Evolutionary conservation across 768 basidiomycete genomes (phyloP).

Genomic region (Brasilioporus rufonigricans): DNA sequence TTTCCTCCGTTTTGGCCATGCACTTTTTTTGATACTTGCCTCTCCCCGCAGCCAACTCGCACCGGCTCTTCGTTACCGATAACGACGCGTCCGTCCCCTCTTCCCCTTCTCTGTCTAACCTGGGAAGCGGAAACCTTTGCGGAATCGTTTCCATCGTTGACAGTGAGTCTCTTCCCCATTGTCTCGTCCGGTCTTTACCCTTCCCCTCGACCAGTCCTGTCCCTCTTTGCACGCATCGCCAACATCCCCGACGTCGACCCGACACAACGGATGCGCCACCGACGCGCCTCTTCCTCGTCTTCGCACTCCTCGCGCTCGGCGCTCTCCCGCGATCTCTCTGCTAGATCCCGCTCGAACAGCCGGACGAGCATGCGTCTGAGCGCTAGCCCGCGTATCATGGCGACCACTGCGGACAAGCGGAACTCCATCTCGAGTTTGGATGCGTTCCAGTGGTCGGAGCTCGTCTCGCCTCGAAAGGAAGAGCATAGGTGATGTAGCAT

Average conservation of each 20-base stretch:
- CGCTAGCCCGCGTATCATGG: slow-evolving; percentile 32
- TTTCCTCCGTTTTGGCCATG: slow-evolving; percentile 5
- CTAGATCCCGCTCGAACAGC: slow-evolving; percentile 43
- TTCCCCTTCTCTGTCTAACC: slow-evolving; percentile 44
- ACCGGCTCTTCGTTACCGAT: slow-evolving; percentile 74
- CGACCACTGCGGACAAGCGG: slow-evolving; percentile 30
- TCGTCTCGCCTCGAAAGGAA: slow-evolving; percentile 31
- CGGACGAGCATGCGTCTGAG: slow-evolving; percentile 37
- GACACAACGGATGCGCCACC: slow-evolving; percentile 72
- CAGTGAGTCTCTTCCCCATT: slow-evolving; percentile 43
- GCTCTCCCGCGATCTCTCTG: slow-evolving; percentile 34
- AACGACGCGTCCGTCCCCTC: slow-evolving; percentile 48
- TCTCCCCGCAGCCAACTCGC: slow-evolving; percentile 60
- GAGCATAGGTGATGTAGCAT: slow-evolving; percentile 17
- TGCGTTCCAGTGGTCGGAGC: slow-evolving; percentile 34
- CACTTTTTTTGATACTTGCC: slow-evolving; percentile 3
- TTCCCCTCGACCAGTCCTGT: slow-evolving; percentile 52
- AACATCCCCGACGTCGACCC: slow-evolving; percentile 76
- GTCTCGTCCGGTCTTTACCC: neutral
- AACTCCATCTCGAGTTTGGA: slow-evolving; percentile 32
- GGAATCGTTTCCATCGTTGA: slow-evolving; percentile 85
- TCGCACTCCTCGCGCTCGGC: slow-evolving; percentile 50
- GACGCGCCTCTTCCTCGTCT: slow-evolving; percentile 73
- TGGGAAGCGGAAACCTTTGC: slow-evolving; percentile 45
- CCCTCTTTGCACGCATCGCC: slow-evolving; percentile 73